Conservation (phyloP, 495 filamentous ascomycete species). For the Bombardia bombarda region DNA sequence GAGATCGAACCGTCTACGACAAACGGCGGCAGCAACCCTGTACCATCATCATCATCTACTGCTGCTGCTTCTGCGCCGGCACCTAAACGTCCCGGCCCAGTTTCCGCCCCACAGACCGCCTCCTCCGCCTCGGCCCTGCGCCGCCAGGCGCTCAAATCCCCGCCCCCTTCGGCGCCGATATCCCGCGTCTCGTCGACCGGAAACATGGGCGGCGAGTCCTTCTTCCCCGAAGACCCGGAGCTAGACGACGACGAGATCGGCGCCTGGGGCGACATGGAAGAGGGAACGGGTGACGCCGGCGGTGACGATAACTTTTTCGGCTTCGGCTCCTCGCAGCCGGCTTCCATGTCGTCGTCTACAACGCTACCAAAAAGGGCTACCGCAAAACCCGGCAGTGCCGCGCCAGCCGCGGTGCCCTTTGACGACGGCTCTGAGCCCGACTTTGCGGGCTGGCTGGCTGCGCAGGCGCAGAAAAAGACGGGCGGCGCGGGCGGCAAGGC, state of each 20-base stretch:
- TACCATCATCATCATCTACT: too few relatives aligned
- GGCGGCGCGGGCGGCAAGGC: slow-evolving; percentile 39
- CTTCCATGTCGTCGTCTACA: slow-evolving; percentile 29
- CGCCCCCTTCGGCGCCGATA: slow-evolving; percentile 32
- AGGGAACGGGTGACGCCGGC: slow-evolving; percentile 43
- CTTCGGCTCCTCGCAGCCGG: slow-evolving; percentile 34
- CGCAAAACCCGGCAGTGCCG: slow-evolving; percentile 3
- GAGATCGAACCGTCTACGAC: slow-evolving; percentile 54
- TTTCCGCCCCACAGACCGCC: slow-evolving; percentile 17
- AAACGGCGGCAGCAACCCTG: too few relatives aligned
- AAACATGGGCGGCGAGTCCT: slow-evolving; percentile 30
- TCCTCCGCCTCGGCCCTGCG: slow-evolving; percentile 47
- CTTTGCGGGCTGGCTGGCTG: slow-evolving; percentile 87
- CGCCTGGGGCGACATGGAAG: slow-evolving; percentile 65
- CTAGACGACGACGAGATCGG: slow-evolving; percentile 48
- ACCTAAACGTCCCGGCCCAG: slow-evolving; percentile 16
- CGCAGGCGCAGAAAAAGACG: slow-evolving; percentile 66
- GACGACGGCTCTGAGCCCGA: slow-evolving; percentile 84
- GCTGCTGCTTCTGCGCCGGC: slow-evolving; percentile 10
- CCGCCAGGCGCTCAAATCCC: slow-evolving; percentile 44
- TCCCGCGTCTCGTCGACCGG: slow-evolving; percentile 35
- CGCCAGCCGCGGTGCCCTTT: slow-evolving; percentile 39
- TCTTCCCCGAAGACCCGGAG: slow-evolving; percentile 34
- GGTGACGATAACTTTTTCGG: slow-evolving; percentile 48
- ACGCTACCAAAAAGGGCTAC: slow-evolving; percentile 21